Evolutionary conservation across 164 flowering plant species (phyloP).

Genomic region (Santalum album): DNA sequence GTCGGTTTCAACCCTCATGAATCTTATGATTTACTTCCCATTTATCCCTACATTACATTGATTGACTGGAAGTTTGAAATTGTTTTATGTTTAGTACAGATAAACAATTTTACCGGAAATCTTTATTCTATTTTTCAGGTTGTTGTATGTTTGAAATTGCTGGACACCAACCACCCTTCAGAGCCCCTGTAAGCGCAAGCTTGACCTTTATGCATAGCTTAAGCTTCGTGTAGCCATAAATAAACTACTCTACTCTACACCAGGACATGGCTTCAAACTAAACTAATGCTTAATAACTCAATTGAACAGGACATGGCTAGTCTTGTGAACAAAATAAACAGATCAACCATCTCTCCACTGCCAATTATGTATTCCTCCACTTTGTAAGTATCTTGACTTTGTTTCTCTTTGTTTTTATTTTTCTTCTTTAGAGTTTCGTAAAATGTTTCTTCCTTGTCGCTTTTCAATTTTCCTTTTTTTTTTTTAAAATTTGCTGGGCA

Average conservation of each 20-base stretch:
- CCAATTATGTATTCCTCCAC: constrained; percentile 61
- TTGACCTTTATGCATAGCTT: not conserved
- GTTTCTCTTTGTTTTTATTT: too few relatives aligned
- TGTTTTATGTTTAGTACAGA: too few relatives aligned
- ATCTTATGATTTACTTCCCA: too few relatives aligned
- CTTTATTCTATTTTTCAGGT: constrained; percentile 23
- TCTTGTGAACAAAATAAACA: constrained; percentile 61
- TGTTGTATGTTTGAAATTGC: constrained; percentile 79
- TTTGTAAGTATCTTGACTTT: constrained; percentile 31
- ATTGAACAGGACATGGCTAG: constrained; percentile 57
- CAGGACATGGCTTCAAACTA: not conserved
- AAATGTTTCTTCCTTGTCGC: not conserved
- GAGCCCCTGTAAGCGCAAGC: constrained; percentile 45
- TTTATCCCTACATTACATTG: too few relatives aligned
- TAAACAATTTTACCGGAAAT: too few relatives aligned
- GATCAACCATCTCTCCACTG: constrained; percentile 56
- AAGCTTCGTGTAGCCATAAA: too few relatives aligned
- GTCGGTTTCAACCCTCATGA: too few relatives aligned
- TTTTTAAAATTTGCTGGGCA: too few relatives aligned
- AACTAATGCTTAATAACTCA: not conserved
- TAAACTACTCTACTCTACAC: too few relatives aligned
- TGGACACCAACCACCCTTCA: constrained; percentile 63
- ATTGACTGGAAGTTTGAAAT: too few relatives aligned
- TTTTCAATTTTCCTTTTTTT: not conserved
- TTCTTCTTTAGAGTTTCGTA: too few relatives aligned